Evolutionary conservation across 192 early-diverging fungal genomes (phyloP).

Genomic region (Coemansia umbellata): DNA sequence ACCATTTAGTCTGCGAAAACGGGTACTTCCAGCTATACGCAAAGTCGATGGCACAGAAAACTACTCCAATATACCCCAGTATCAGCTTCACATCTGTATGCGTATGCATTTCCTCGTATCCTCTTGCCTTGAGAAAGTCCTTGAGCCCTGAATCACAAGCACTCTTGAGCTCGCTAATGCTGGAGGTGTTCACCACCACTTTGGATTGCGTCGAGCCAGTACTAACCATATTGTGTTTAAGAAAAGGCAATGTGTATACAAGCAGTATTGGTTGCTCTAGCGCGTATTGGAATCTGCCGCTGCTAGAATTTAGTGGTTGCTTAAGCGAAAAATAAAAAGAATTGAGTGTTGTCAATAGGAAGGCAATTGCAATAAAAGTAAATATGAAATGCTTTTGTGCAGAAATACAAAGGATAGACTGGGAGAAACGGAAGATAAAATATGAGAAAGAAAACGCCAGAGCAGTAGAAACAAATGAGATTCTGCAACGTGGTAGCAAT

Average conservation of each 20-base stretch:
- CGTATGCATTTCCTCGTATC: conserved; percentile 68
- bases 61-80: conserved; percentile 71
- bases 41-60: conserved; percentile 69
- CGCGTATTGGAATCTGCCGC: too few relatives aligned
- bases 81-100: conserved; percentile 80
- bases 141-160: conserved; percentile 63
- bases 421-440: too few relatives aligned
- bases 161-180: conserved; percentile 55
- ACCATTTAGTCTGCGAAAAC: conserved; percentile 60
- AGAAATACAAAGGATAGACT: too few relatives aligned
- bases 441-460: too few relatives aligned
- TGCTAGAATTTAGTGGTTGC: too few relatives aligned
- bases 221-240: conserved; percentile 6
- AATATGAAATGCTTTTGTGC: too few relatives aligned
- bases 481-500: too few relatives aligned
- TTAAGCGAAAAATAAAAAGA: too few relatives aligned
- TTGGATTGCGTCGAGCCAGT: conserved; percentile 1
- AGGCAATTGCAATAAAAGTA: too few relatives aligned
- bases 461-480: too few relatives aligned
- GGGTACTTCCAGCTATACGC: conserved; percentile 65
- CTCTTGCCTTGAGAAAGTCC: conserved; percentile 40
- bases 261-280: background rate
- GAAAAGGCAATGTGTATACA: background rate
- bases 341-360: too few relatives aligned
- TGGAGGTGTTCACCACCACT: conserved; percentile 49